A percentile compares a stretch with the other conserved stretches of the same genome.
phyloP scores from a whole-genome alignment of 1,139 yeast genomes.

The Saccharomyces hybrid region DNA sequence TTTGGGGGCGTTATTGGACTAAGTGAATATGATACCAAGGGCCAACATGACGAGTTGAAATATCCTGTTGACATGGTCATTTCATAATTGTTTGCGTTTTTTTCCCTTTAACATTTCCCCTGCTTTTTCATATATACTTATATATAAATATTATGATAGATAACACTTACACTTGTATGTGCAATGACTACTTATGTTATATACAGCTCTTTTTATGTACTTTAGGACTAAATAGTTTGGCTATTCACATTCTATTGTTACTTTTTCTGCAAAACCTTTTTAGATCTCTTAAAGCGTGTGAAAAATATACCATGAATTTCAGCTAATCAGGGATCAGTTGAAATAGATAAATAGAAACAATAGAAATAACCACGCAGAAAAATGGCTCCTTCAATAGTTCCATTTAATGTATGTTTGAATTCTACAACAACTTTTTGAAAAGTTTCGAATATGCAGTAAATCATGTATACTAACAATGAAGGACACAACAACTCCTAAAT shows the following conservation, averaged over 20 bases:
- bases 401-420: neutral
- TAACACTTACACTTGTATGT: neutral
- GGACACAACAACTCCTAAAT: neutral
- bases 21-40: constrained; percentile 71
- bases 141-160: neutral
- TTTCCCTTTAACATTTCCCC: neutral
- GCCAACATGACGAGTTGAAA: constrained; percentile 39
- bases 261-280: neutral
- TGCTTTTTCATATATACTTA: neutral
- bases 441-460: neutral
- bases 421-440: neutral
- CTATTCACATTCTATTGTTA: neutral
- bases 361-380: neutral
- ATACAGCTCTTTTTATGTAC: neutral
- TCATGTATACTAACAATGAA: neutral
- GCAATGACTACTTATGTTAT: neutral
- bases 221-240: neutral
- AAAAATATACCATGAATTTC: neutral
- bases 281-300: neutral
- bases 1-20: constrained; percentile 67
- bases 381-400: neutral
- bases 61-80: constrained; percentile 31
- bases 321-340: neutral
- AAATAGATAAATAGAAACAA: neutral
- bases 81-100: neutral